Conservation (phyloP, 2,329 filamentous ascomycete species). For the Fusarium neocosmosporiellum region DNA sequence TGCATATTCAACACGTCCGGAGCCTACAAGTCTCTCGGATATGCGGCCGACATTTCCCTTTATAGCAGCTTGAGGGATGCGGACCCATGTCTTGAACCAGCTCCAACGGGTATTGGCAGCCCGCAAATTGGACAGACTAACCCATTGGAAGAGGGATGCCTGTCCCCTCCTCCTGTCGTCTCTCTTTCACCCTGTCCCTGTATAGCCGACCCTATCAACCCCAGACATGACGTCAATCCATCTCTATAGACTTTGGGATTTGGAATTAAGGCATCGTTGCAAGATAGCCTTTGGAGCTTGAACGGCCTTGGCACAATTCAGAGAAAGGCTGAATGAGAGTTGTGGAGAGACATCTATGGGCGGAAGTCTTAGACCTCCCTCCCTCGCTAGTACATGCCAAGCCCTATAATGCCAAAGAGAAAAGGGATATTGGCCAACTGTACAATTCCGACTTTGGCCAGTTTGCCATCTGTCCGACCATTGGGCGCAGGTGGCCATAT, state of each 20-base stretch:
- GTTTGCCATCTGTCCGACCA: background rate
- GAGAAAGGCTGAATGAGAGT: background rate
- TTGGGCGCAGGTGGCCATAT: background rate
- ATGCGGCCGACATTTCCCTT: constrained; percentile 8
- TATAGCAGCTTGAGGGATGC: constrained; percentile 18
- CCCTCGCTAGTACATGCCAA: background rate
- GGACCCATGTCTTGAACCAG: constrained; percentile 20
- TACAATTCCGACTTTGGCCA: background rate
- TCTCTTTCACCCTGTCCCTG: constrained; percentile 1
- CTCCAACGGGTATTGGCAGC: background rate
- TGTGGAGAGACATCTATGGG: background rate
- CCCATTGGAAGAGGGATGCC: background rate
- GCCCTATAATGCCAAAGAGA: background rate
- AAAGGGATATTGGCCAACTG: background rate
- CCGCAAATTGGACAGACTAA: background rate
- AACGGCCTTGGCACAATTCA: background rate
- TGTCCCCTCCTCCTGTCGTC: background rate
- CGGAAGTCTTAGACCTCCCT: background rate
- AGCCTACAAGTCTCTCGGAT: constrained; percentile 4
- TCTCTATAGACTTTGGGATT: background rate
- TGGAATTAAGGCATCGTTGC: background rate
- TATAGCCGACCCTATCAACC: constrained; percentile 7
- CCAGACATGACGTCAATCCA: constrained; percentile 28
- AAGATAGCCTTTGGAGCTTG: background rate
- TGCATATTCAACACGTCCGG: constrained; percentile 1